A percentile compares a stretch with the other conserved stretches of the same genome.
phyloP scores from a whole-genome alignment of 192 early-diverging fungal species.

The Coemansia sp. region DNA sequence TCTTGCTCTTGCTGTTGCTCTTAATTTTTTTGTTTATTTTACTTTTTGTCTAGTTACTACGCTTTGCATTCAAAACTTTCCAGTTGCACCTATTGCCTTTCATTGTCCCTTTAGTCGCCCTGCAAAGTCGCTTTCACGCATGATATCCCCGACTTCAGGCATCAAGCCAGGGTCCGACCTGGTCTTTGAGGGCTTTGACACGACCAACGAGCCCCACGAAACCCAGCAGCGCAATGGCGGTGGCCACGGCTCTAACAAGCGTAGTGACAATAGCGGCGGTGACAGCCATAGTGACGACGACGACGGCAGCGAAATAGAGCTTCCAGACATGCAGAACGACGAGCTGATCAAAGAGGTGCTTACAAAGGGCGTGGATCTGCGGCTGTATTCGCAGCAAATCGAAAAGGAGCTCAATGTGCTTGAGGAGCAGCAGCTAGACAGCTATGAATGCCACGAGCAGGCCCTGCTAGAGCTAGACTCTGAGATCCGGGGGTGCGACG shows the following conservation, averaged over 20 bases:
- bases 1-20: too few species aligned
- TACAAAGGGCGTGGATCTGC: constrained; percentile 77
- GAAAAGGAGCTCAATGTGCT: constrained; percentile 68
- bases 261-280: not conserved
- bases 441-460: constrained; percentile 42
- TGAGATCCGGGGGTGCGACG: constrained; percentile 63
- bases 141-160: not conserved
- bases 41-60: not conserved
- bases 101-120: not conserved
- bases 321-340: constrained; percentile 75
- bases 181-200: constrained; percentile 48
- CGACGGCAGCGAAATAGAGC: not conserved
- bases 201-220: constrained; percentile 23
- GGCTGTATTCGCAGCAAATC: constrained; percentile 78
- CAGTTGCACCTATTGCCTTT: not conserved
- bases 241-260: not conserved
- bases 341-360: constrained; percentile 78
- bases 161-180: constrained; percentile 13
- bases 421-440: constrained; percentile 62
- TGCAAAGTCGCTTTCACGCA: too few species aligned
- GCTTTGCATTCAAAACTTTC: not conserved
- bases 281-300: not conserved
- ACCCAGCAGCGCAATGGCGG: not conserved
- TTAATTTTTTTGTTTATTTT: not conserved
- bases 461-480: constrained; percentile 42